Base-by-base conservation (phyloP, 1,284 basidiomycete genomes). In the Termitomyces sp. region DNA sequence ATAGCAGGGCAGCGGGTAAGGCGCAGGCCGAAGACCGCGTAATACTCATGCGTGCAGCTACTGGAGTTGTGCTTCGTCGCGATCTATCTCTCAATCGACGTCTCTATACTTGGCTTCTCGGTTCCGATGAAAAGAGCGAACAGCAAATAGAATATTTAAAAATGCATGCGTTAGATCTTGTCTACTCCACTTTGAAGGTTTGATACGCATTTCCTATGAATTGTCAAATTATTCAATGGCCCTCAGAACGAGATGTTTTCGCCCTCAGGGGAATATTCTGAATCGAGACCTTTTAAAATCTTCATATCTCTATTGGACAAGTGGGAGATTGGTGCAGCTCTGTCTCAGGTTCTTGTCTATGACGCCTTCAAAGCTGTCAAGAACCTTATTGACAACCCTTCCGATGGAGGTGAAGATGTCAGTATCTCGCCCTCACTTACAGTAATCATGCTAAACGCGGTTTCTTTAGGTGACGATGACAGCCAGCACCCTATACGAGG, bases 251-350 rank as follows among this genome's bases (percentile, higher is more conserved):
- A 93, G 57, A 92, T 93, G 88, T 75, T 80, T 57, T 70, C 78
- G 24, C 81, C 83, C 0, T 83, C 82, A 0, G 73, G 78, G 43
- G 86, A 93, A 54, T 84, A 86, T 55, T 76, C 84, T 0, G 87
- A 89, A 56, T 84, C 88, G 0, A 81, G 89, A 14, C 93, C 97
- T 0, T 98, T 93, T 78, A 95, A 95, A 68, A 90, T 98, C 43
- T 96, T 97, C 67, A 85, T 98, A 26, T 95, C 94, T 0, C 69
- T 99, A 14, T 74, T 98, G 57, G 97, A 99, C 70, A 97, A 97
- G 68, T 97, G 93, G 90, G 94, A 97, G 68, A 87, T 99, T 47
- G 96, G 96, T 0, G 82, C 83, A 16, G 78, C 82, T 0, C 70
- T 99, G 24, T 95, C 93, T 0, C 83, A 91, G 42, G 76, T 74